Conservation (phyloP, 1,139 yeast genomes). For the Arxiozyma slooffiae region DNA sequence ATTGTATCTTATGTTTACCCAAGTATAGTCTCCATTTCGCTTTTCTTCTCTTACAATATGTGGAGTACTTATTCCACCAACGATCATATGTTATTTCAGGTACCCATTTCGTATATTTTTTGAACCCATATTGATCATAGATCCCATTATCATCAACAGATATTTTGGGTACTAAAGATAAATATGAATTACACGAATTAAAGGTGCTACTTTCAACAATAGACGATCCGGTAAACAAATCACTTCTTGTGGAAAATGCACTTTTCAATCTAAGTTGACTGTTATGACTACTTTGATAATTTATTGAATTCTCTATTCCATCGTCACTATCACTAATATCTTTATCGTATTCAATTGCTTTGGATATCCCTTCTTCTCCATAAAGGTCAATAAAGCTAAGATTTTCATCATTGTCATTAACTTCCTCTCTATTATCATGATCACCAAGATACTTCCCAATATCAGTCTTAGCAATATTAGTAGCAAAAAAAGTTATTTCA, state of each 20-base stretch:
- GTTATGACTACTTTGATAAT: neutral
- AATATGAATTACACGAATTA: neutral
- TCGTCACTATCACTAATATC: neutral
- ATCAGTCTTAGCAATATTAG: neutral
- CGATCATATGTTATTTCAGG: constrained; percentile 47
- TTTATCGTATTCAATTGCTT: neutral
- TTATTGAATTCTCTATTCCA: neutral
- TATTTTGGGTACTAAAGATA: neutral
- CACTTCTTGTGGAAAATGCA: constrained; percentile 1
- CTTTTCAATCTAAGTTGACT: constrained; percentile 1
- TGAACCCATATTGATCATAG: constrained; percentile 79
- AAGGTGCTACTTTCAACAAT: neutral
- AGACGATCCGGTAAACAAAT: neutral
- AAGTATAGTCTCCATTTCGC: constrained; percentile 65
- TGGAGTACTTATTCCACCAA: constrained; percentile 65
- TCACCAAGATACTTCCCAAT: constrained; percentile 2
- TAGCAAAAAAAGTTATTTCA: neutral
- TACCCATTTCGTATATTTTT: constrained; percentile 49
- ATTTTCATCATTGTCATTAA: constrained; percentile 14
- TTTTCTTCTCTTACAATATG: constrained; percentile 52
- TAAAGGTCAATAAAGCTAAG: constrained; percentile 25
- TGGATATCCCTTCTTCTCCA: constrained; percentile 15
- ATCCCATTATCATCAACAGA: constrained; percentile 11
- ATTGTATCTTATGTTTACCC: constrained; percentile 53
- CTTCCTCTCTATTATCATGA: neutral